Conservation (phyloP, 2,329 filamentous ascomycete genomes). For the Aspergillus sp. region DNA sequence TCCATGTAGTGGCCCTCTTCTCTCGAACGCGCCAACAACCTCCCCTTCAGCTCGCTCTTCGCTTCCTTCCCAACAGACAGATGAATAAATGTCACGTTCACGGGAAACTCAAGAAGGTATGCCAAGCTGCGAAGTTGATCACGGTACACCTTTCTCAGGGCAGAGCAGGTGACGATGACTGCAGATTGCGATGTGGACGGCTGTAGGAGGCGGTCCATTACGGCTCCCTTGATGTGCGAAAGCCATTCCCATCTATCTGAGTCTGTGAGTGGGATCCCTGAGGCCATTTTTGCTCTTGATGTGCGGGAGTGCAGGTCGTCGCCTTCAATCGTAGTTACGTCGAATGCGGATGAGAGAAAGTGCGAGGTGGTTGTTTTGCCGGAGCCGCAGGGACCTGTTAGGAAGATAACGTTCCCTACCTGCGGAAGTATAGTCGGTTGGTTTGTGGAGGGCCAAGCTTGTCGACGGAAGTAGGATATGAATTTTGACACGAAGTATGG, state of each 20-base stretch:
- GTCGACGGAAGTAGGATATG: conserved; percentile 20
- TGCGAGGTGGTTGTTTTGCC: conserved; percentile 59
- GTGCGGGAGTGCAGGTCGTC: conserved; percentile 57
- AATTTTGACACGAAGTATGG: conserved; percentile 18
- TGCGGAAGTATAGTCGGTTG: background rate
- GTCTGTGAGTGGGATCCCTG: conserved; percentile 55
- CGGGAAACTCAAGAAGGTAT: conserved; percentile 26
- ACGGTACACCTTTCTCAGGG: conserved; percentile 58
- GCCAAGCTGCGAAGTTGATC: conserved; percentile 54
- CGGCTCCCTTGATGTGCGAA: conserved; percentile 28
- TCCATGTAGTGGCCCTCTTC: conserved; percentile 59
- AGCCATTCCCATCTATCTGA: conserved; percentile 61
- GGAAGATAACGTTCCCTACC: conserved; percentile 29
- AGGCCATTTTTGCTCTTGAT: conserved; percentile 58
- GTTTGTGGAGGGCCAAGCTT: conserved; percentile 19
- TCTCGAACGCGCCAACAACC: conserved; percentile 45
- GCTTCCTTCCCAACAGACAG: conserved; percentile 29
- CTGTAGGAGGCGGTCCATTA: conserved; percentile 25
- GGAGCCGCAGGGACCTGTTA: conserved; percentile 59
- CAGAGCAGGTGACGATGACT: conserved; percentile 59
- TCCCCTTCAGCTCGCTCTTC: conserved; percentile 47
- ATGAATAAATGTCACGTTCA: conserved; percentile 44
- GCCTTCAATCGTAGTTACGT: conserved; percentile 47
- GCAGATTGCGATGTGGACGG: conserved; percentile 22
- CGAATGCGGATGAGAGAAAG: conserved; percentile 48